These are phyloP conservation scores for Cytospora leucostoma DNA, from an alignment of 2,329 filamentous ascomycete genomes.

Conservation along the genomic window DNA sequence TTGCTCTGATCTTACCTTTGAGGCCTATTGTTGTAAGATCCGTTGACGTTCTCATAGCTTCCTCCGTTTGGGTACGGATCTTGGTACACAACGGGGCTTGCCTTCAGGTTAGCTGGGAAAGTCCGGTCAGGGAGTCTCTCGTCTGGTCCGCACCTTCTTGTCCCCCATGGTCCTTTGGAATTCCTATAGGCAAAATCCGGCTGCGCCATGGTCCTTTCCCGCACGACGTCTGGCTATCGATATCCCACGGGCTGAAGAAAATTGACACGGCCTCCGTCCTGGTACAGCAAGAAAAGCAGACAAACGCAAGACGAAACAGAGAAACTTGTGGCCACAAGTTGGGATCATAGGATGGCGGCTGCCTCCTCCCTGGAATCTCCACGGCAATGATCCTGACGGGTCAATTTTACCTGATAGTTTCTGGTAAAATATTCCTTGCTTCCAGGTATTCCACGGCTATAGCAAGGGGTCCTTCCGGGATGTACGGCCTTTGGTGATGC, in stretches of 20 bases:
- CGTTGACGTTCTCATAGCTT: conserved; percentile 39
- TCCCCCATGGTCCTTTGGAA: conserved; percentile 33
- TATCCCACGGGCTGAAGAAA: conserved; percentile 38
- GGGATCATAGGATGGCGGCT: conserved; percentile 15
- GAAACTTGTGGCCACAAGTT: conserved; percentile 21
- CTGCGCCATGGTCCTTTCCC: conserved; percentile 47
- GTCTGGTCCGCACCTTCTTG: conserved; percentile 48
- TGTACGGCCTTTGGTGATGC: conserved; percentile 23
- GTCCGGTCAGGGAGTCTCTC: conserved; percentile 23
- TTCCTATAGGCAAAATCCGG: conserved; percentile 51
- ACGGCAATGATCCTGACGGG: conserved; percentile 23
- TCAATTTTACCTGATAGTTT: conserved; percentile 25
- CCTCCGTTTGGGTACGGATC: conserved; percentile 37
- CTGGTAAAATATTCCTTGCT: conserved; percentile 15
- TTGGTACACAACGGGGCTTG: conserved; percentile 39
- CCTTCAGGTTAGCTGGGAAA: conserved; percentile 23
- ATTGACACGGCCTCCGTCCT: conserved; percentile 29
- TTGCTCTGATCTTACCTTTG: conserved; percentile 41
- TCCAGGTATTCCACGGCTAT: conserved; percentile 27
- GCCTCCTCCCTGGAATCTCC: conserved; percentile 14
- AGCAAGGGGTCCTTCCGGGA: conserved; percentile 24
- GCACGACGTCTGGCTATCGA: conserved; percentile 16
- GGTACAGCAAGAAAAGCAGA: conserved; percentile 21
- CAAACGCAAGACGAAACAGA: conserved; percentile 13
- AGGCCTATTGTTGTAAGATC: conserved; percentile 37